These are phyloP conservation scores for Erucastrum elatum DNA, from an alignment of 345 rosid genomes.

Conservation along the genomic window DNA sequence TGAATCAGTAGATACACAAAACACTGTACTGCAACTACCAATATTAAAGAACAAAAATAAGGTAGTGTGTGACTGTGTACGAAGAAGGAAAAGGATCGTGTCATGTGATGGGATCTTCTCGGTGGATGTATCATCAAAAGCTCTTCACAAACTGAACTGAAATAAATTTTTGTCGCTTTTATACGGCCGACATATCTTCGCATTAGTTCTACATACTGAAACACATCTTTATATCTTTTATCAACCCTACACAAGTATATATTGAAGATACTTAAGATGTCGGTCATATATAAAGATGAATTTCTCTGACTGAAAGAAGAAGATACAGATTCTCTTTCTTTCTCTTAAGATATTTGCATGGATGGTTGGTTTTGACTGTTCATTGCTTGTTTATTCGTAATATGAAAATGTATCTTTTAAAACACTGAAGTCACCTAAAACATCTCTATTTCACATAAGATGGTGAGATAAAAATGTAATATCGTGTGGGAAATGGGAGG, in stretches of 20 bases:
- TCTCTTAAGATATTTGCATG: conserved; percentile 17
- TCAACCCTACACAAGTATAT: conserved; percentile 2
- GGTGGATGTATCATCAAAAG: conserved; percentile 35
- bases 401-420: not conserved
- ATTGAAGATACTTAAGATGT: conserved; percentile 24
- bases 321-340: not conserved
- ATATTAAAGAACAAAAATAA: conserved; percentile 26
- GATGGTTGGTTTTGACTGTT: not conserved
- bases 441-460: not conserved
- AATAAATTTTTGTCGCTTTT: conserved; percentile 5
- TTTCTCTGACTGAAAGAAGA: conserved; percentile 1
- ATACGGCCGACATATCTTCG: conserved; percentile 36
- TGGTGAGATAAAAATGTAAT: not conserved
- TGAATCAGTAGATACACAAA: conserved; percentile 4
- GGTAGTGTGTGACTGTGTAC: conserved; percentile 14
- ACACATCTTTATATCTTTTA: not conserved
- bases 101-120: conserved; percentile 32
- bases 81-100: conserved; percentile 18
- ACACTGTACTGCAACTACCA: conserved; percentile 6
- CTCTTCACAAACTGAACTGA: conserved; percentile 24
- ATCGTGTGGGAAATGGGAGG: not conserved
- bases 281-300: conserved; percentile 13
- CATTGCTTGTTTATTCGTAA: not conserved
- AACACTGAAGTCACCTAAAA: not conserved
- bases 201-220: conserved; percentile 3